phyloP scores from a whole-genome alignment of 148 eudicot species.

The Pouteria glomerata region DNA sequence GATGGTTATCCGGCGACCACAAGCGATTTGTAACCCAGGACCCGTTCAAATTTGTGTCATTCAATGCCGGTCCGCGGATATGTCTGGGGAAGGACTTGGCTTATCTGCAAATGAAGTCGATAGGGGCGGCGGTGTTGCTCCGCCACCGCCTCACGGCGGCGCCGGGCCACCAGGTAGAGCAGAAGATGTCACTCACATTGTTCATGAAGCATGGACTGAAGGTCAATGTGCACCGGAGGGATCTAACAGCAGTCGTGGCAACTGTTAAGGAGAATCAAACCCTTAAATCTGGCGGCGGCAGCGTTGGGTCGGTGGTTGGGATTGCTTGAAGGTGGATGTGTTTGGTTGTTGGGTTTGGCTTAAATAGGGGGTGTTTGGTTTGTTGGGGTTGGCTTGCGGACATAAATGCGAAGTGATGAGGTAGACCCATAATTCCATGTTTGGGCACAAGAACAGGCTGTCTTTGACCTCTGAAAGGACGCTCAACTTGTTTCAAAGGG shows the following conservation, averaged over 20 bases:
- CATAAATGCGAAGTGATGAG: too few relatives aligned
- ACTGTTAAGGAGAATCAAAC: constrained; percentile 16
- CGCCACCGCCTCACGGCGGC: constrained; percentile 54
- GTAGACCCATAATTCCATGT: too few relatives aligned
- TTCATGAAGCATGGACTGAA: constrained; percentile 88
- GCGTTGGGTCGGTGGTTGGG: constrained; percentile 20
- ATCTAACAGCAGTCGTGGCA: constrained; percentile 29
- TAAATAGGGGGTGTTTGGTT: neutral
- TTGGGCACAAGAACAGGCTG: too few relatives aligned
- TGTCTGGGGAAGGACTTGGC: constrained; percentile 89
- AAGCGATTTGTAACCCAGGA: constrained; percentile 52
- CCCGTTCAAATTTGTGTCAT: constrained; percentile 68
- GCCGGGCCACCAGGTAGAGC: constrained; percentile 74
- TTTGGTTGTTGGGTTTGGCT: constrained; percentile 2
- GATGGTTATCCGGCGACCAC: constrained; percentile 58
- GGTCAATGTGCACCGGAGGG: constrained; percentile 63
- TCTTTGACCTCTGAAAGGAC: too few relatives aligned
- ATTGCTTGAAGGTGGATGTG: constrained; percentile 11
- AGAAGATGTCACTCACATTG: constrained; percentile 84
- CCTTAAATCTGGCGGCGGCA: constrained; percentile 9
- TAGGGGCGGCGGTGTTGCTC: constrained; percentile 70
- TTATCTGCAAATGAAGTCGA: constrained; percentile 83
- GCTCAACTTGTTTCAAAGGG: too few relatives aligned
- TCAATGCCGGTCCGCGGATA: constrained; percentile 83
- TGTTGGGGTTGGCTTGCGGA: neutral